Percentiles rank a stretch among this genome's conserved stretches.
These are phyloP conservation scores for Telopea speciosissima DNA, from an alignment of 177 flowering plant genomes.

Conservation along the genomic window DNA sequence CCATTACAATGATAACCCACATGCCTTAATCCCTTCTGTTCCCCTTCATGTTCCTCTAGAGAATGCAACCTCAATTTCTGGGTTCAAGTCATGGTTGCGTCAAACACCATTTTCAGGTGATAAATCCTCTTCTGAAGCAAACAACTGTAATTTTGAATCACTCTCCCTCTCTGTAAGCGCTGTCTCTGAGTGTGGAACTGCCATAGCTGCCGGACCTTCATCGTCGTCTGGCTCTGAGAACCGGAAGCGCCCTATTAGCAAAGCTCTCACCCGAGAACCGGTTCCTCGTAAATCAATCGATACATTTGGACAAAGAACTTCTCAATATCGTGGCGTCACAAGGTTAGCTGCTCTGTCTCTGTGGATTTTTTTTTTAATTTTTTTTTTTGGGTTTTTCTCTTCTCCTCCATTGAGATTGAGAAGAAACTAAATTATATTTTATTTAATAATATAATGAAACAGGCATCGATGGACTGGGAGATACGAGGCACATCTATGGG, in stretches of 20 bases:
- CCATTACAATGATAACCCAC: constrained; percentile 15
- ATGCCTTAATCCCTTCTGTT: constrained; percentile 10
- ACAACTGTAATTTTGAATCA: constrained; percentile 20
- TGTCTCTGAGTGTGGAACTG: constrained; percentile 4
- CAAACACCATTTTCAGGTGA: constrained; percentile 32
- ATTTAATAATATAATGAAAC: too few relatives aligned
- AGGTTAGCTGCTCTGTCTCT: constrained; percentile 34
- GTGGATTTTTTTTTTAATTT: neutral
- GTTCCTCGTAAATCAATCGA: constrained; percentile 78
- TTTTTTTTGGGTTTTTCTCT: neutral
- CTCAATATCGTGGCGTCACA: constrained; percentile 91
- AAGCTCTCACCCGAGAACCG: constrained; percentile 32
- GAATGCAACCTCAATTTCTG: constrained; percentile 41
- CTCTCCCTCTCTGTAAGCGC: constrained; percentile 47
- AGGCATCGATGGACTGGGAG: constrained; percentile 99
- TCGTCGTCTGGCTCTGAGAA: constrained; percentile 16
- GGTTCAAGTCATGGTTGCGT: constrained; percentile 67
- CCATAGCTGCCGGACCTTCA: constrained; percentile 2
- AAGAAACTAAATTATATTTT: too few relatives aligned
- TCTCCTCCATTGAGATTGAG: neutral
- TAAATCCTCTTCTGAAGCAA: constrained; percentile 15
- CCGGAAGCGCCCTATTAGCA: constrained; percentile 36
- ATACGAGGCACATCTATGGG: constrained; percentile 98
- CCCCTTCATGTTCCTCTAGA: constrained; percentile 21
- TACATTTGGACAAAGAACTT: constrained; percentile 92